These are phyloP conservation scores for Ophiostoma sp. DNA, from an alignment of 2,329 filamentous ascomycete genomes.

Conservation along the genomic window DNA sequence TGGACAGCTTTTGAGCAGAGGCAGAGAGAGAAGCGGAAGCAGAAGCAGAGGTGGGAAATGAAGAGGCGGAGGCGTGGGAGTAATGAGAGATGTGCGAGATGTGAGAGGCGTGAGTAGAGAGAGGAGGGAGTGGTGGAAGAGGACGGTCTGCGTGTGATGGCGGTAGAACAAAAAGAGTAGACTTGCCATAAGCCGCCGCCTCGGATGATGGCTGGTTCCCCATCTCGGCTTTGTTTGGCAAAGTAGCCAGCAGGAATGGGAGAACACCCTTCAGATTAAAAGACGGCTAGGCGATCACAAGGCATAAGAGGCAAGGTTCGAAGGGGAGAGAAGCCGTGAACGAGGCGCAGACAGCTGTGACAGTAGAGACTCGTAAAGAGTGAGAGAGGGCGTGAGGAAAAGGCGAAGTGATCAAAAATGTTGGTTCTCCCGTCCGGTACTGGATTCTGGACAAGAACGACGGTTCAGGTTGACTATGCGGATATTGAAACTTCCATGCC, in stretches of 20 bases:
- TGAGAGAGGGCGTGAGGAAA: slow-evolving; percentile 1
- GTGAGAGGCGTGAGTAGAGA: neutral
- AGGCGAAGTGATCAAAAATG: neutral
- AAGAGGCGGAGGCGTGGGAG: slow-evolving; percentile 11
- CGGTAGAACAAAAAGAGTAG: slow-evolving; percentile 24
- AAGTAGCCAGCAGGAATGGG: slow-evolving; percentile 22
- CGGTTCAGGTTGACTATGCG: slow-evolving; percentile 41
- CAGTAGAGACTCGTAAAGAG: neutral
- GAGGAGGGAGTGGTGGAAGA: slow-evolving; percentile 31
- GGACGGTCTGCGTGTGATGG: slow-evolving; percentile 5
- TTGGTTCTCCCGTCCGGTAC: slow-evolving; percentile 13
- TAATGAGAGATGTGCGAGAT: neutral
- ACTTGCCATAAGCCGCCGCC: slow-evolving; percentile 39
- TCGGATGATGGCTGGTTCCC: slow-evolving; percentile 53
- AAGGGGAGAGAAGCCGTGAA: neutral
- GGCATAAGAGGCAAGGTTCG: slow-evolving; percentile 22
- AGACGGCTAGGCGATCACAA: slow-evolving; percentile 27
- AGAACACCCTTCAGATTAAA: slow-evolving; percentile 10
- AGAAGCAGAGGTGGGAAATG: neutral
- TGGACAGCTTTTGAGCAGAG: slow-evolving; percentile 50
- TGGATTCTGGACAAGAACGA: slow-evolving; percentile 24
- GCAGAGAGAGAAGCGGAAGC: neutral
- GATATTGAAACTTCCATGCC: slow-evolving; percentile 45
- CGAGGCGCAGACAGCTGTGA: neutral
- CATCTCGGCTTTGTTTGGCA: slow-evolving; percentile 41